A percentile compares a stretch with the other conserved stretches of the same genome.
Conservation (phyloP, 768 basidiomycete species). For the Mycena latifolia region DNA sequence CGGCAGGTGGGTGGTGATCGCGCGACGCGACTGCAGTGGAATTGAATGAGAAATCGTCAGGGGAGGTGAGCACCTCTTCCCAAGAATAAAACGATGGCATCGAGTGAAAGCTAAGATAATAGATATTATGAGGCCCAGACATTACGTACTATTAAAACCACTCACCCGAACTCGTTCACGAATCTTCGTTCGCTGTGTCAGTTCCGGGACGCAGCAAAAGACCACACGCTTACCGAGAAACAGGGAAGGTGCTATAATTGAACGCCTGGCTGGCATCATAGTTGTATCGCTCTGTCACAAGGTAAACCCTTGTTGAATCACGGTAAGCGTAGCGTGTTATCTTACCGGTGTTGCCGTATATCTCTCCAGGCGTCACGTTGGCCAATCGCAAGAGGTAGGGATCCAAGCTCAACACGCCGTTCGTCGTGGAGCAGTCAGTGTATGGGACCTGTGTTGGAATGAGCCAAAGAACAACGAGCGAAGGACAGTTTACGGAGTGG, state of each 20-base stretch:
- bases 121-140: neutral
- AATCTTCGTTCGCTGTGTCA: conserved; percentile 49
- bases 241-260: conserved; percentile 65
- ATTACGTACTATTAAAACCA: neutral
- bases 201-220: neutral
- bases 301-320: no score
- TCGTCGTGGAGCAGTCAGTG: conserved; percentile 71
- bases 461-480: neutral
- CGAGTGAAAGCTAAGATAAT: conserved; percentile 67
- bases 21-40: conserved; percentile 67
- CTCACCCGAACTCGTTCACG: conserved; percentile 71
- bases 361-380: conserved; percentile 63
- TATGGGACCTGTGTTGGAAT: conserved; percentile 59
- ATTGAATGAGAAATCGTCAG: conserved; percentile 69
- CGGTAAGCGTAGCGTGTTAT: no score
- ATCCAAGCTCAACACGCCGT: conserved; percentile 68
- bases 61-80: conserved; percentile 66
- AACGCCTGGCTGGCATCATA: conserved; percentile 67
- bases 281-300: conserved; percentile 64
- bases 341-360: conserved; percentile 68
- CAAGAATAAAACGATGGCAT: conserved; percentile 74
- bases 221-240: conserved; percentile 50
- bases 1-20: conserved; percentile 69
- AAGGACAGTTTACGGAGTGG: conserved; percentile 50
- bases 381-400: conserved; percentile 64